These are phyloP conservation scores for Aspergillus homomorphus DNA, from an alignment of 495 filamentous ascomycete species.

Conservation along the genomic window DNA sequence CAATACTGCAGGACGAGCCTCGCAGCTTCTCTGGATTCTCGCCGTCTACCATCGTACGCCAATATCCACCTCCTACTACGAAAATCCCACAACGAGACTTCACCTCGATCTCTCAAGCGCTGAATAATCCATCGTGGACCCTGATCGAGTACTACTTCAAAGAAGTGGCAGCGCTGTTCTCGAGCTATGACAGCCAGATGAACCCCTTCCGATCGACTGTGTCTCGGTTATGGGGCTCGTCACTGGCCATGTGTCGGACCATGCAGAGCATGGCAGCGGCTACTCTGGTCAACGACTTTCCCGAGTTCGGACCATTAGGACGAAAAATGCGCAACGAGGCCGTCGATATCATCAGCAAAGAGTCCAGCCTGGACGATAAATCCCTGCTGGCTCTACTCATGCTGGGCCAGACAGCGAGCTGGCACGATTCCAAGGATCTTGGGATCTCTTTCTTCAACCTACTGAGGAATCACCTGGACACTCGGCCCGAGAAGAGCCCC, in stretches of 20 bases:
- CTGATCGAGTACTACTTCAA: conserved; percentile 61
- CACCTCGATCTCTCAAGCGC: conserved; percentile 34
- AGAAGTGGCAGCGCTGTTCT: conserved; percentile 55
- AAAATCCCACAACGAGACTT: conserved; percentile 25
- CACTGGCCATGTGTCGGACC: conserved; percentile 54
- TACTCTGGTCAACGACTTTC: conserved; percentile 55
- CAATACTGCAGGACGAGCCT: conserved; percentile 19
- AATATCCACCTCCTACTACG: conserved; percentile 30
- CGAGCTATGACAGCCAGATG: conserved; percentile 56
- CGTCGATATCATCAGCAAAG: conserved; percentile 45
- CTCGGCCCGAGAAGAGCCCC: conserved; percentile 21
- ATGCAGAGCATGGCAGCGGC: conserved; percentile 62
- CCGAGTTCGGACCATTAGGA: conserved; percentile 50
- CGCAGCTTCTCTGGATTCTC: conserved; percentile 32
- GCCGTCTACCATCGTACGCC: conserved; percentile 39
- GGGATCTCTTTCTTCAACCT: conserved; percentile 50
- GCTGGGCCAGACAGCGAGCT: conserved; percentile 55
- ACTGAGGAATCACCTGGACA: conserved; percentile 43
- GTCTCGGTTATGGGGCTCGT: conserved; percentile 53
- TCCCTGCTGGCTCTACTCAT: conserved; percentile 52
- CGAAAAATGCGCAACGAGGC: conserved; percentile 52
- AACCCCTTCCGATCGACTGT: conserved; percentile 58
- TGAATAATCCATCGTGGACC: conserved; percentile 51
- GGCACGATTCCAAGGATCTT: conserved; percentile 54
- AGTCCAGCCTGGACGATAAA: conserved; percentile 45